A percentile compares a stretch with the other conserved stretches of the same genome.
These are phyloP conservation scores for Xerocomellus dryophilus DNA, from an alignment of 768 basidiomycete species.

Conservation along the genomic window DNA sequence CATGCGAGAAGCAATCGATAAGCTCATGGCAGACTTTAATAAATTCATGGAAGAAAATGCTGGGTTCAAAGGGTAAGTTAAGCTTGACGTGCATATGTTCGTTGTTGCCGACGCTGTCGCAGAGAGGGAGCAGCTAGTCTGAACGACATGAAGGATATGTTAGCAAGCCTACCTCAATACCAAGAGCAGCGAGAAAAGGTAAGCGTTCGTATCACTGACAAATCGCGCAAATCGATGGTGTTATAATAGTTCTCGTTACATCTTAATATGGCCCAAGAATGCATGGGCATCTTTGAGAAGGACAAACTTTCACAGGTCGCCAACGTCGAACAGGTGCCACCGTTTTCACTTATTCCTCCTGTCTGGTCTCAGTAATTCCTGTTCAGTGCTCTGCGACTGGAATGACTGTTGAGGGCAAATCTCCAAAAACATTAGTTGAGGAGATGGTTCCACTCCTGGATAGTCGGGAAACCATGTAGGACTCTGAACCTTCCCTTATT, in stretches of 20 bases:
- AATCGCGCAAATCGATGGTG: neutral
- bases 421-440: conserved; percentile 92
- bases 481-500: conserved; percentile 1
- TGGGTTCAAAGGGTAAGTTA: conserved; percentile 80
- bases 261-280: conserved; percentile 96
- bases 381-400: conserved; percentile 90
- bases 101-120: conserved; percentile 2
- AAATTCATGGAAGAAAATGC: conserved; percentile 92
- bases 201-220: conserved; percentile 5
- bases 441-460: conserved; percentile 98
- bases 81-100: conserved; percentile 1
- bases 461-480: conserved; percentile 78
- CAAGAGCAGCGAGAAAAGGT: conserved; percentile 96
- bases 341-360: neutral
- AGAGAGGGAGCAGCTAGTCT: conserved; percentile 82
- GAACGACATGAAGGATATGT: conserved; percentile 99
- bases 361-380: neutral
- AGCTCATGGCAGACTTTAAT: conserved; percentile 94
- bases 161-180: conserved; percentile 90
- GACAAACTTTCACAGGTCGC: conserved; percentile 81
- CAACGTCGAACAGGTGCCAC: conserved; percentile 80
- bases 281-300: conserved; percentile 90
- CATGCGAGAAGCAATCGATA: conserved; percentile 98
- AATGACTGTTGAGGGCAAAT: conserved; percentile 84
- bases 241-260: conserved; percentile 83